phyloP scores from a whole-genome alignment of 768 basidiomycete species.

The Pleurotus cornucopiae region DNA sequence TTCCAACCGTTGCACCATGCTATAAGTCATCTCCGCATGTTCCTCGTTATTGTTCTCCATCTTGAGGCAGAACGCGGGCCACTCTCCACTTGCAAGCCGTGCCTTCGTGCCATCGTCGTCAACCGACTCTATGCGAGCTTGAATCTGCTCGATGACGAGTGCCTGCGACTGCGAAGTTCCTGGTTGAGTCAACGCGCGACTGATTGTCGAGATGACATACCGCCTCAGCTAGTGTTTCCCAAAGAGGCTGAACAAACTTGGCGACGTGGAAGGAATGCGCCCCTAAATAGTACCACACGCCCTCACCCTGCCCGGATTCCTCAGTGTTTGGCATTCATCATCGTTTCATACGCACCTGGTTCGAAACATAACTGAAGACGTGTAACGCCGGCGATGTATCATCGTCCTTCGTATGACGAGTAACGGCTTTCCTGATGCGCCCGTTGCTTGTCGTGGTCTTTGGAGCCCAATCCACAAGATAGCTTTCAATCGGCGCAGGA shows the following conservation, averaged over 20 bases:
- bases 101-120: constrained; percentile 27
- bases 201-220: constrained; percentile 20
- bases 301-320: constrained; percentile 22
- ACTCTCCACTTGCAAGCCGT: constrained; percentile 33
- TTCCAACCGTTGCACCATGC: not conserved
- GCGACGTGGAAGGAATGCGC: constrained; percentile 38
- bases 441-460: constrained; percentile 22
- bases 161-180: constrained; percentile 10
- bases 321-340: not conserved
- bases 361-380: constrained; percentile 43
- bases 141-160: constrained; percentile 24
- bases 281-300: constrained; percentile 49
- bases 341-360: constrained; percentile 33
- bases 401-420: constrained; percentile 6
- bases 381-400: constrained; percentile 31
- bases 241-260: constrained; percentile 25
- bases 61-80: constrained; percentile 43
- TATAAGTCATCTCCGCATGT: not conserved
- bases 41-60: constrained; percentile 17
- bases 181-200: not conserved
- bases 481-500: constrained; percentile 20
- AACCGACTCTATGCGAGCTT: constrained; percentile 10
- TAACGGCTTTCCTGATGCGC: constrained; percentile 29
- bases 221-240: constrained; percentile 32
- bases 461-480: constrained; percentile 53